Percentiles rank a stretch among this genome's conserved stretches.
Evolutionary conservation across 352 stramenopile species (phyloP).

Genomic region (Aphanomyces astaci): DNA sequence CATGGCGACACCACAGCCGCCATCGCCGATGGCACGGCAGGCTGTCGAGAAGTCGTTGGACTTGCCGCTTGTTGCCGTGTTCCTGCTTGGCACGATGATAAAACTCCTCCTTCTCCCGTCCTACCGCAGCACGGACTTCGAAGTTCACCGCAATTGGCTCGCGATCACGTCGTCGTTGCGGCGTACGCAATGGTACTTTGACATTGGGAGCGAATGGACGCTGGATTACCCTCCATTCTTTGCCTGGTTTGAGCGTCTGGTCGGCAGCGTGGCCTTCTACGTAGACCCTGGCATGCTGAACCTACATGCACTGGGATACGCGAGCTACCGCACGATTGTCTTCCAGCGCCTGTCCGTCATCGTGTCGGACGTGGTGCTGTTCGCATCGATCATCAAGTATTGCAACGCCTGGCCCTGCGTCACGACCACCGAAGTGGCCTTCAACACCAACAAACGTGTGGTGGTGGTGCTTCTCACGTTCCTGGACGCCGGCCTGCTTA

Average conservation of each 20-base stretch:
- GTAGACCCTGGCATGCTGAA: conserved; percentile 61
- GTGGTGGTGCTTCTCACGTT: conserved; percentile 83
- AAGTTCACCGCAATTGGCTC: conserved; percentile 99
- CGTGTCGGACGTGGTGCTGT: conserved; percentile 83
- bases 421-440: conserved; percentile 48
- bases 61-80: conserved; percentile 16
- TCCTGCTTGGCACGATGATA: conserved; percentile 28
- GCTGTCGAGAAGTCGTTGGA: conserved; percentile 11
- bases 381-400: conserved; percentile 67
- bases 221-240: conserved; percentile 98
- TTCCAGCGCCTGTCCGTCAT: conserved; percentile 94
- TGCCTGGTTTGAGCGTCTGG: conserved; percentile 91
- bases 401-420: conserved; percentile 76
- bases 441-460: conserved; percentile 36
- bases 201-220: conserved; percentile 93
- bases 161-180: conserved; percentile 90
- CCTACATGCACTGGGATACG: conserved; percentile 51
- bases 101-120: conserved; percentile 88
- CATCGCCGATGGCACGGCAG: neutral
- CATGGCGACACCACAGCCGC: neutral
- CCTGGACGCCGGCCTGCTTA: conserved; percentile 90
- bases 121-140: conserved; percentile 96
- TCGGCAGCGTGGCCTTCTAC: conserved; percentile 52
- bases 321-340: conserved; percentile 51
- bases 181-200: conserved; percentile 91